phyloP scores from a whole-genome alignment of 257 asterid genomes.

The Solanum neorickii region DNA sequence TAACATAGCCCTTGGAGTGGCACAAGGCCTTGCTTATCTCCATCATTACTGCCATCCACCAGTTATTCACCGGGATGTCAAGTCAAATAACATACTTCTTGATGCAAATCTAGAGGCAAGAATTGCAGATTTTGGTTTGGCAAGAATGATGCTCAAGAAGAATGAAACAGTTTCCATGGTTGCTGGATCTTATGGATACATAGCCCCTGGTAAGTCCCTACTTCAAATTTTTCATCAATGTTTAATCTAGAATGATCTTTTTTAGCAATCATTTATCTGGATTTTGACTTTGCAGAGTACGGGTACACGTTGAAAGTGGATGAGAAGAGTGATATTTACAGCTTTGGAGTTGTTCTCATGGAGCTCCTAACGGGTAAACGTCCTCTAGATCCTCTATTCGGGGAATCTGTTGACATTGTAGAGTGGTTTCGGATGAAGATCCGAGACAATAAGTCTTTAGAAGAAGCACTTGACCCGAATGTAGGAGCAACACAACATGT shows the following conservation, averaged over 20 bases:
- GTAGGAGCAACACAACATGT: constrained; percentile 31
- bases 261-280: not conserved
- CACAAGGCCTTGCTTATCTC: constrained; percentile 58
- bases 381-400: constrained; percentile 58
- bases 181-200: constrained; percentile 72
- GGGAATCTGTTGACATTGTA: constrained; percentile 27
- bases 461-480: constrained; percentile 23
- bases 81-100: constrained; percentile 52
- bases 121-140: constrained; percentile 60
- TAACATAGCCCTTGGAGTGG: constrained; percentile 51
- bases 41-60: constrained; percentile 58
- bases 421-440: constrained; percentile 34
- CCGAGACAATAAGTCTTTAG: constrained; percentile 18
- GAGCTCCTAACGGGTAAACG: constrained; percentile 52
- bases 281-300: constrained; percentile 32
- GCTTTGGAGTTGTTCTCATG: constrained; percentile 72
- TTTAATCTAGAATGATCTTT: not conserved
- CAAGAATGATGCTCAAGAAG: constrained; percentile 41
- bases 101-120: constrained; percentile 57
- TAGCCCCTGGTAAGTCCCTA: constrained; percentile 50
- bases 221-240: not conserved
- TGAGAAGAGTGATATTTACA: constrained; percentile 60
- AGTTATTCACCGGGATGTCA: constrained; percentile 54
- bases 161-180: constrained; percentile 68
- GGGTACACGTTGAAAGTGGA: constrained; percentile 59